These are phyloP conservation scores for Cladosporium sp. DNA, from an alignment of 2,329 filamentous ascomycete genomes.

Conservation along the genomic window DNA sequence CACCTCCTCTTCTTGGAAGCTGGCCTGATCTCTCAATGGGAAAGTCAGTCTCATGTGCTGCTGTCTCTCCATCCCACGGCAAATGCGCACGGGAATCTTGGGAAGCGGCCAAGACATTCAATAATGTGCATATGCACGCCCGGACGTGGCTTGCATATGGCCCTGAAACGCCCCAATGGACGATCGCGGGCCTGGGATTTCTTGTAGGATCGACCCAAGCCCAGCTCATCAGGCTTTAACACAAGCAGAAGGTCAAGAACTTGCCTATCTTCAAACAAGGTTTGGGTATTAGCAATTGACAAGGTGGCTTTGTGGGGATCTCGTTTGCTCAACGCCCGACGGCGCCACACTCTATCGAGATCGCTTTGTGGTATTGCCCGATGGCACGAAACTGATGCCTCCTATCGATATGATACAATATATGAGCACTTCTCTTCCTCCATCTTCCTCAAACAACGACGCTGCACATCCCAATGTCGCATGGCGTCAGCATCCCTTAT, in stretches of 20 bases:
- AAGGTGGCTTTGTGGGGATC: not conserved
- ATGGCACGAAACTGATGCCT: no score
- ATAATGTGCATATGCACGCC: not conserved
- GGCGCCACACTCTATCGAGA: not conserved
- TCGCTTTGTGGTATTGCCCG: not conserved
- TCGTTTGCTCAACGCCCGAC: no score
- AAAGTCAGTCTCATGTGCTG: not conserved
- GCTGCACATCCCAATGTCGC: not conserved
- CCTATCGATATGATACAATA: no score
- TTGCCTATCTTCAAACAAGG: no score
- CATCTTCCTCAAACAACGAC: not conserved
- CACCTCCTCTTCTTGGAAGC: not conserved
- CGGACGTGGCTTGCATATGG: not conserved
- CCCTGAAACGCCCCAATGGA: no score
- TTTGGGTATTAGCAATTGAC: not conserved
- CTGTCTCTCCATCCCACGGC: not conserved
- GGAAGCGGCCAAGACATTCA: not conserved
- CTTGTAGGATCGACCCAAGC: no score
- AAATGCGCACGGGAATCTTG: not conserved
- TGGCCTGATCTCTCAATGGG: not conserved
- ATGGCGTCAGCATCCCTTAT: not conserved
- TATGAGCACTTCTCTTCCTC: not conserved
- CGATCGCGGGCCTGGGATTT: no score
- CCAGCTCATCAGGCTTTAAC: no score
- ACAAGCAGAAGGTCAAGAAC: no score